Evolutionary conservation across 75 land plant species (phyloP).

Genomic region (Picea sitchensis): DNA sequence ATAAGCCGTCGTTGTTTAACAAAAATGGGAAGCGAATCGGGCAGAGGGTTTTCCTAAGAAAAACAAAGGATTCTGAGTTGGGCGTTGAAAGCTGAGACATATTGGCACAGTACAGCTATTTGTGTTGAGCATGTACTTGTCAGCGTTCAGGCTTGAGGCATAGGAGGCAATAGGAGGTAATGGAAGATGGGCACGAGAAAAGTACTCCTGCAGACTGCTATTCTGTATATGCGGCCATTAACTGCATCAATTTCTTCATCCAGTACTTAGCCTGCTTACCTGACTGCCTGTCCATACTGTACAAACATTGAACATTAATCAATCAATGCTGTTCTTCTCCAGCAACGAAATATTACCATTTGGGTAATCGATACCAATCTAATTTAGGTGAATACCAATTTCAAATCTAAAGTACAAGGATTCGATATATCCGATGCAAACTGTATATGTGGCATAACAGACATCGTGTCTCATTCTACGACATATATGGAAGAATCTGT

Average conservation of each 20-base stretch:
- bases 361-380: too few species aligned
- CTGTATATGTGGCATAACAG: too few species aligned
- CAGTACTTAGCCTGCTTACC: neutral
- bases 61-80: conserved; percentile 2
- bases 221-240: conserved; percentile 6
- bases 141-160: neutral
- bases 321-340: too few species aligned
- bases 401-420: too few species aligned
- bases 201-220: neutral
- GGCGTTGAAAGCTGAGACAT: neutral
- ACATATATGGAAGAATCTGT: too few species aligned
- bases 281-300: too few species aligned
- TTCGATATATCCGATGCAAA: too few species aligned
- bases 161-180: too few species aligned
- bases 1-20: neutral
- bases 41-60: conserved; percentile 13
- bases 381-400: too few species aligned
- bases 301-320: too few species aligned
- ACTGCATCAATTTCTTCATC: neutral
- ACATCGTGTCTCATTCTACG: too few species aligned
- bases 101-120: neutral
- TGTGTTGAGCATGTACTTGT: neutral
- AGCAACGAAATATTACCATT: too few species aligned
- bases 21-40: neutral
- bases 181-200: conserved; percentile 3